Evolutionary conservation across 805 yeast species (phyloP), one percentile per base, ranked within the genome.

Genomic region (Wickerhamiella azymoides): DNA sequence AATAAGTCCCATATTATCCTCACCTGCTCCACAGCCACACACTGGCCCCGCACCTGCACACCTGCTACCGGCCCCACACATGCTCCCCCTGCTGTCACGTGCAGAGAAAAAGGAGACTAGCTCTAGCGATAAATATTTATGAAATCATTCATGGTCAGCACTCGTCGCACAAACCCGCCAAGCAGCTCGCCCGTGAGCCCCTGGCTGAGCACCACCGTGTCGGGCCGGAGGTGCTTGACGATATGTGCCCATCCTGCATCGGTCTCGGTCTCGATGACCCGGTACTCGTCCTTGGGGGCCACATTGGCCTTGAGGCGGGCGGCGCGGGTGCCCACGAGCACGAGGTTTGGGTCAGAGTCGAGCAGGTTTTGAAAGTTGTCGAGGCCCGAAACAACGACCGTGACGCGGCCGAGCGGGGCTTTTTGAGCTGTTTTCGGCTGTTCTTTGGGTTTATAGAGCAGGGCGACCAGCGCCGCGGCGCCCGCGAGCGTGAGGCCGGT

Each of bases 241-340:
- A 77, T 65, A 32, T 77, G 75, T 62, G 74, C 70, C 10, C 74
- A 57, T 2, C 81, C 79, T 10, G 59, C 62, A 45, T 62, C 62
- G 0, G 72, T 67, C n/a, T 66, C 70, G 41, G 77, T 71, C 40
- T 62, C 62, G 2, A 76, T 68, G 10, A 72, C 52, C 43, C 69
- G 65, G 48, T 57, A 58, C 17, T 49, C 43, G 19, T 56, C 42
- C 1, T 47, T 48, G 36, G 14, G 30, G 10, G 38, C 14, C 10
- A 40, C 49, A 2, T 19, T 21, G 14, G 30, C 32, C 2, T 50
- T 36, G 2, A 61, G 58, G 1, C 65, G 47, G 10, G 55, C 47
- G 28, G 46, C 40, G 18, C 37, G 33, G 11, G 52, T 48, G 25
- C 53, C 52, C 13, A 47, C 42, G 11, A 45, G 47, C 14, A 50